A percentile compares a stretch with the other conserved stretches of the same genome.
These are phyloP conservation scores for Crucihimalaya himalaica DNA, from an alignment of 345 rosid species.

Conservation along the genomic window DNA sequence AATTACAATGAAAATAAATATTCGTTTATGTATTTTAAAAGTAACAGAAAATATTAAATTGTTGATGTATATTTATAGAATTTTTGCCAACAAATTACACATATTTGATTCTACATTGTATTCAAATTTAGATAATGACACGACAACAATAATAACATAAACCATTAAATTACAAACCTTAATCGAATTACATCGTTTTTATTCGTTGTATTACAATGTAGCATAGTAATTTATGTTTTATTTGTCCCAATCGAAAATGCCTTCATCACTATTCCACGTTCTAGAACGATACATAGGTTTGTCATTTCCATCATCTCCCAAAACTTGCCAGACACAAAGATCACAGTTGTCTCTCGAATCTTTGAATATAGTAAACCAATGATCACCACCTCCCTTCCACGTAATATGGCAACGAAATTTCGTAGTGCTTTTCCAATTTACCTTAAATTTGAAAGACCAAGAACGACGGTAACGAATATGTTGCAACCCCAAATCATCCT, in stretches of 20 bases:
- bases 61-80: neutral
- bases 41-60: neutral
- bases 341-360: neutral
- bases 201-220: neutral
- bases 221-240: neutral
- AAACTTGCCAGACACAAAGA: neutral
- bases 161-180: neutral
- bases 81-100: neutral
- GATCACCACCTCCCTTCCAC: slow-evolving; percentile 23
- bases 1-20: neutral
- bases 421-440: slow-evolving; percentile 10
- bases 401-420: slow-evolving; percentile 12
- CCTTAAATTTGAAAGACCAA: neutral
- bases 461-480: neutral
- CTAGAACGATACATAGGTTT: neutral
- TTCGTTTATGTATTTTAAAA: neutral
- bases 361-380: slow-evolving; percentile 5
- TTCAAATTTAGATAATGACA: neutral
- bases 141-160: neutral
- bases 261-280: neutral
- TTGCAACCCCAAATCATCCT: slow-evolving; percentile 3
- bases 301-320: neutral
- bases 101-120: neutral
- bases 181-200: neutral
- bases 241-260: neutral